Evolutionary conservation across 495 filamentous ascomycete species (phyloP).

Genomic region (Cercophora scortea): DNA sequence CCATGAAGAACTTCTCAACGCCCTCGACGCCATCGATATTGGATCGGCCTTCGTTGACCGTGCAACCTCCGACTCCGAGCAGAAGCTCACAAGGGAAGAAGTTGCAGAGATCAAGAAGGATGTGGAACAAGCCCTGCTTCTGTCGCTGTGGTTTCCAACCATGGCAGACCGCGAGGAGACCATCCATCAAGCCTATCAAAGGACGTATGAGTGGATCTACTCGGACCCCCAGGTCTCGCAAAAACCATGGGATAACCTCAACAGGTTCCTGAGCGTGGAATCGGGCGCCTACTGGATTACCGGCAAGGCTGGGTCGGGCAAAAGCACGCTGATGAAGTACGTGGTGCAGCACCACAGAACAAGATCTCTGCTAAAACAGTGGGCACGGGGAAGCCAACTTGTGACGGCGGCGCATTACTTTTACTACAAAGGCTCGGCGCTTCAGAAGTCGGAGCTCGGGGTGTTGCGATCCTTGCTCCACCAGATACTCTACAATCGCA

Average conservation of each 20-base stretch:
- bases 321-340: conserved; percentile 3
- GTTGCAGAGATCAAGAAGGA: neutral
- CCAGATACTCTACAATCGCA: neutral
- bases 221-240: neutral
- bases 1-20: neutral
- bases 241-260: conserved; percentile 4
- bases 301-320: conserved; percentile 2
- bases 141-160: neutral
- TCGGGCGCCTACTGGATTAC: conserved; percentile 1
- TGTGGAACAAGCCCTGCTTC: neutral
- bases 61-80: too few species aligned
- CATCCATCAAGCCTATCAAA: neutral
- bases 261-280: neutral
- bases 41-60: neutral
- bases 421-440: conserved; percentile 1
- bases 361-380: neutral
- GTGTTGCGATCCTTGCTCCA: conserved; percentile 1
- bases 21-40: neutral
- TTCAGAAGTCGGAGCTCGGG: conserved; percentile 2
- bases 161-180: neutral
- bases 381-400: neutral
- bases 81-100: neutral
- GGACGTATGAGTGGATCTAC: neutral
- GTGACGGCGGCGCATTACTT: neutral
- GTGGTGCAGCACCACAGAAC: neutral